phyloP scores from a whole-genome alignment of 2,329 filamentous ascomycete species.

The Sporothrix humicola region DNA sequence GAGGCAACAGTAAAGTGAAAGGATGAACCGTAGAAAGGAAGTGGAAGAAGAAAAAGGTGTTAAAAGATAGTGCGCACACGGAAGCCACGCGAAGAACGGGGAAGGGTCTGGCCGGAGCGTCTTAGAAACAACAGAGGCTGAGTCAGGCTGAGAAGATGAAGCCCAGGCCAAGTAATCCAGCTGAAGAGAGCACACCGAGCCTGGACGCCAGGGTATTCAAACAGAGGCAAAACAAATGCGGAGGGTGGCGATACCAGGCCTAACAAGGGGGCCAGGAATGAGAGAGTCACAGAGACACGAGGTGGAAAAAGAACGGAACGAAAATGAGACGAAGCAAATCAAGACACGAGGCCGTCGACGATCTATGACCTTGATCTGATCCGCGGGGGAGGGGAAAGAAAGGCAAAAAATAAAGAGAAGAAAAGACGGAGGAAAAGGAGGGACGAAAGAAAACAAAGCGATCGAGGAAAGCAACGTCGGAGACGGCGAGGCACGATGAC shows the following conservation, averaged over 20 bases:
- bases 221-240: conserved; percentile 29
- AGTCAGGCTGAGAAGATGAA: conserved; percentile 23
- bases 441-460: neutral
- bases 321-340: neutral
- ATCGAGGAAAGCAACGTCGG: neutral
- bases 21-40: neutral
- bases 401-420: neutral
- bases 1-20: neutral
- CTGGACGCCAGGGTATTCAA: conserved; percentile 16
- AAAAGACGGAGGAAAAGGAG: neutral
- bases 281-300: conserved; percentile 1
- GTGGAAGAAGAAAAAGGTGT: neutral
- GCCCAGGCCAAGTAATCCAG: conserved; percentile 24
- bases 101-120: conserved; percentile 15
- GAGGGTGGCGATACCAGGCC: conserved; percentile 21
- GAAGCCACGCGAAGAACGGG: conserved; percentile 16
- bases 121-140: conserved; percentile 20
- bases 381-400: neutral
- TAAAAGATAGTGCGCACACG: neutral
- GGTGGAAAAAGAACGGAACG: neutral
- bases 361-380: neutral
- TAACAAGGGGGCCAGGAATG: neutral
- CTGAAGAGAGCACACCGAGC: neutral
- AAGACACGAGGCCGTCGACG: neutral
- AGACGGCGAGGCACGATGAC: conserved; percentile 25